Evolutionary conservation across 768 basidiomycete genomes (phyloP).

Genomic region (Termitomyces sp.): DNA sequence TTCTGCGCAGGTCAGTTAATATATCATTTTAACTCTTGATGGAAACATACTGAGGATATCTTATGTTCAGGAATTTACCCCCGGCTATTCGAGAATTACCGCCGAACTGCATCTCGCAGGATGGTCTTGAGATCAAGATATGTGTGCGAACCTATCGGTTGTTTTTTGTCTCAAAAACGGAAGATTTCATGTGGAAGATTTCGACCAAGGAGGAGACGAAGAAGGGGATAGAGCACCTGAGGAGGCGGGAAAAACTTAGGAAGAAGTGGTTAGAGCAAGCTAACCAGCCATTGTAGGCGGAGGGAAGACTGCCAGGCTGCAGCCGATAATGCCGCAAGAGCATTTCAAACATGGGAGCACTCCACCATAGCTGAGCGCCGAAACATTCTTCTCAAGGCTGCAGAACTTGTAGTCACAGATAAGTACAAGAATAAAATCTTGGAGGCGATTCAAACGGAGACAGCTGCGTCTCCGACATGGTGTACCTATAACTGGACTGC

Average conservation of each 20-base stretch:
- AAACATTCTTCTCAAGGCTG: constrained; percentile 42
- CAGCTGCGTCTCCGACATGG: constrained; percentile 26
- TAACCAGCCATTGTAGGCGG: constrained; percentile 8
- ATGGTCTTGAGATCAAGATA: constrained; percentile 75
- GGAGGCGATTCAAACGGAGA: constrained; percentile 31
- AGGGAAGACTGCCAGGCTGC: constrained; percentile 35
- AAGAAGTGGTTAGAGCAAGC: constrained; percentile 30
- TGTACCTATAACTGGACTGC: constrained; percentile 18
- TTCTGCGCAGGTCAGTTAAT: constrained; percentile 55
- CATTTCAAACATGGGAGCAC: constrained; percentile 44
- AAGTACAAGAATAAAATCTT: constrained; percentile 31
- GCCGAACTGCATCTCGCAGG: constrained; percentile 43
- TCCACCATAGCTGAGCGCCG: constrained; percentile 28
- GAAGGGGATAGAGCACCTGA: constrained; percentile 22
- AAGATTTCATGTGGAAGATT: constrained; percentile 54
- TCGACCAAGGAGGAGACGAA: constrained; percentile 34
- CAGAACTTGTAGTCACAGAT: constrained; percentile 37
- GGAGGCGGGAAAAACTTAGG: constrained; percentile 25
- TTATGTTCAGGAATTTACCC: constrained; percentile 32
- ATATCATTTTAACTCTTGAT: neutral
- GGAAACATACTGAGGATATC: neutral
- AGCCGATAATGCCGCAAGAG: constrained; percentile 36
- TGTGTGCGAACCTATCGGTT: constrained; percentile 79
- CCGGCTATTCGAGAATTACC: constrained; percentile 25
- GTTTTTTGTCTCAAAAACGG: constrained; percentile 70